Conservation (phyloP, 441 rosid species). For the Manihot esculenta region DNA sequence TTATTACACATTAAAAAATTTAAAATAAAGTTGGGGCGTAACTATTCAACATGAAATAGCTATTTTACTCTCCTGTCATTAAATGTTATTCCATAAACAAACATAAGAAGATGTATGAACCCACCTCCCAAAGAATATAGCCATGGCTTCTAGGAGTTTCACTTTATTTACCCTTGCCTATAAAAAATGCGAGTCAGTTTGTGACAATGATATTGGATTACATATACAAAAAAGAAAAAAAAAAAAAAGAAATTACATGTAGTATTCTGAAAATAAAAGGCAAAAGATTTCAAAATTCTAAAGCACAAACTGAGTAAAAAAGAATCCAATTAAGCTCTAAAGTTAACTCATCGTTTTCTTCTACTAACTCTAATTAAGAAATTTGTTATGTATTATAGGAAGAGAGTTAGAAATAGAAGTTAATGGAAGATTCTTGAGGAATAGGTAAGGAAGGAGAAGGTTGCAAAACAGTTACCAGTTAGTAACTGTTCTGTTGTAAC, state of each 20-base stretch:
- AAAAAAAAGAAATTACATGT: not conserved
- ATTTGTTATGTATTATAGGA: too few species aligned
- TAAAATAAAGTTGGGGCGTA: too few species aligned
- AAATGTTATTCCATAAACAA: too few species aligned
- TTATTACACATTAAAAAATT: too few species aligned
- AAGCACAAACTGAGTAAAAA: not conserved
- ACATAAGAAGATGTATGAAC: constrained; percentile 18
- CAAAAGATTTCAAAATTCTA: not conserved
- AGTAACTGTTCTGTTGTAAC: too few species aligned
- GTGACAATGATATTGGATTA: constrained; percentile 12
- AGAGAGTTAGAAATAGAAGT: too few species aligned
- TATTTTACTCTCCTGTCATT: too few species aligned
- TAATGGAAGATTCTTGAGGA: too few species aligned
- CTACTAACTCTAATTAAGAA: not conserved
- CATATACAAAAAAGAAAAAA: not conserved
- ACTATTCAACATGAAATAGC: too few species aligned
- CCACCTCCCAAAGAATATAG: constrained; percentile 85
- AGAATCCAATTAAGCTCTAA: not conserved
- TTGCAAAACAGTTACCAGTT: too few species aligned
- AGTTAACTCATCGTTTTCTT: not conserved
- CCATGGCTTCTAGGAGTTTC: constrained; percentile 90
- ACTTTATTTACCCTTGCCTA: constrained; percentile 79
- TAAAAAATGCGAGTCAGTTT: constrained; percentile 25
- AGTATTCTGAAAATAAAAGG: not conserved
- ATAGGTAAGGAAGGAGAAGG: too few species aligned